Conservation (phyloP, 2,329 filamentous ascomycete genomes). For the Phyllachora maydis region DNA sequence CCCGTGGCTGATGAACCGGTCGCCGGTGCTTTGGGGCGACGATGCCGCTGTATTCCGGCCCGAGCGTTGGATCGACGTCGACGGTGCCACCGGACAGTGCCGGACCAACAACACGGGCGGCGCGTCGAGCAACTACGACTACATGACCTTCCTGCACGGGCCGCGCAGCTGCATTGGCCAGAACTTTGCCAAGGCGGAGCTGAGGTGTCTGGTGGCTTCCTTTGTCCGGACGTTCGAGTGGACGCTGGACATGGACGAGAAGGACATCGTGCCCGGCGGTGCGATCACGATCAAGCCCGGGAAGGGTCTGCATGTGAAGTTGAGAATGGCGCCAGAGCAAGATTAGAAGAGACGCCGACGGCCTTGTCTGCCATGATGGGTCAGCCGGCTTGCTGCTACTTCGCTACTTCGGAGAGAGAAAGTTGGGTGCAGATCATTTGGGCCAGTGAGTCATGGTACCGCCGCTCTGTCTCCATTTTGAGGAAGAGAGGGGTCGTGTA, state of each 20-base stretch:
- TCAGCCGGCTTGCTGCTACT: too few relatives aligned
- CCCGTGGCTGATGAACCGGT: constrained; percentile 39
- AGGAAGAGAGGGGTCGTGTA: too few relatives aligned
- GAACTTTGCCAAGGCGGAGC: constrained; percentile 51
- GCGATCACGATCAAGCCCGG: constrained; percentile 47
- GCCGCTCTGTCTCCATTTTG: too few relatives aligned
- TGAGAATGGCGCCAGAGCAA: constrained; percentile 6
- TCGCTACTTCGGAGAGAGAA: too few relatives aligned
- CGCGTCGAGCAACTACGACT: constrained; percentile 45
- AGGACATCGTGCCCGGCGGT: constrained; percentile 34
- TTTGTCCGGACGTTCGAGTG: constrained; percentile 44
- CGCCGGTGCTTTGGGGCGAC: constrained; percentile 41
- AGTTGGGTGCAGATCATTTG: too few relatives aligned
- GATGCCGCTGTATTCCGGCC: constrained; percentile 48
- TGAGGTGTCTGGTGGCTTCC: constrained; percentile 50
- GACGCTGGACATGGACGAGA: constrained; percentile 33
- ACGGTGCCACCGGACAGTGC: too few relatives aligned
- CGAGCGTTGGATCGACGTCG: constrained; percentile 43
- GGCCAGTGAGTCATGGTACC: too few relatives aligned
- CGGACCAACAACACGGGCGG: constrained; percentile 35
- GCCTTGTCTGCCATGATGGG: too few relatives aligned
- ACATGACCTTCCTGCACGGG: constrained; percentile 50
- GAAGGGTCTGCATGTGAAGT: constrained; percentile 40
- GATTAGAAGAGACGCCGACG: background rate
- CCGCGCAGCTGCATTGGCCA: constrained; percentile 52